Evolutionary conservation across 2,329 filamentous ascomycete genomes (phyloP), one percentile per base, ranked within the genome.

Genomic region (Penicillium palitans): DNA sequence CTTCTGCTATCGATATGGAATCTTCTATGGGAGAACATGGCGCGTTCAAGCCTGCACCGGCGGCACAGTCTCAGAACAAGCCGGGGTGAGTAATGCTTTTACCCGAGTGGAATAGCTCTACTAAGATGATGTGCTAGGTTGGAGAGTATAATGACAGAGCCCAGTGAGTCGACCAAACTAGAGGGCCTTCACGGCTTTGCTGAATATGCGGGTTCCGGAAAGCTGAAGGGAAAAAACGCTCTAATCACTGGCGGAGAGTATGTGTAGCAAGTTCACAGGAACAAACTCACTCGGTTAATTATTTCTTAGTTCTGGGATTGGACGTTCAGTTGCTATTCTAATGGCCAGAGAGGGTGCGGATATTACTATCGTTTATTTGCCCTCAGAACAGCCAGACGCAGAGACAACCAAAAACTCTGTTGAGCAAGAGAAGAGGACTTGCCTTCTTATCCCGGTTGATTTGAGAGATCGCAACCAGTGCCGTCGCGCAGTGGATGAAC

Each of bases 201-300:
- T 6, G 74, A 78, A 53, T 79, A 80, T 67, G 59, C 70, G 25
- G 81, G 80, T 0, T 79, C 79, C 1, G 77, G 75, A 17, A 84
- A 83, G 61, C 69, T 85, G 46, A 77, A 77, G 35, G 79, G 76
- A 8, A 78, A 77, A 65, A 84, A 83, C 42, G 81, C 79, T 2
- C 65, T 85, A 8, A 82, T 85, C 58, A 85, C 82, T 0, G 83
- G 82, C 3, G 83, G 83, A 65, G 83, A 85, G 81, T 83, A 70
- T 61, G 81, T 71, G 3, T 10, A 27, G 39, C 6, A 80, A 85
- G 61, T 74, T 84, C 46, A 81, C 77, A 25, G 84, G 86, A 58
- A 78, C 80, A 84, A 86, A 58, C 81, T 17, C 83, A 85, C 1
- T 62, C 76, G 84, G 80, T 81, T 2, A 79, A 83, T 68, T 76